phyloP scores from a whole-genome alignment of 331 rosid species.

The Rhamnella rubrinervis region DNA sequence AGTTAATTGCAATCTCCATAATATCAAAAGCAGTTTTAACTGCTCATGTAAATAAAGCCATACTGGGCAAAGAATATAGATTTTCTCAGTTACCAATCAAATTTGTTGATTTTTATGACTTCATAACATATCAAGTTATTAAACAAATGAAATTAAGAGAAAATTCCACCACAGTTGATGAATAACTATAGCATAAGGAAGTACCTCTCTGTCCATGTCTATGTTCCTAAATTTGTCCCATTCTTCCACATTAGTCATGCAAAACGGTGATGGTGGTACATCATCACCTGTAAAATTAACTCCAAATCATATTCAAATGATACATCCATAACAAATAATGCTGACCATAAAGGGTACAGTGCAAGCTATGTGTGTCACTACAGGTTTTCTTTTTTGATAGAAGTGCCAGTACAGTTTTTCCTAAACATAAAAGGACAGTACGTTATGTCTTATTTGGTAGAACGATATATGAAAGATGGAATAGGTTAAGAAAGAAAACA shows the following conservation, averaged over 20 bases:
- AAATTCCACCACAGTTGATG: background rate
- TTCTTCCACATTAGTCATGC: constrained; percentile 63
- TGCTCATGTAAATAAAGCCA: background rate
- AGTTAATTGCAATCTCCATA: no score
- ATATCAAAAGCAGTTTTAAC: background rate
- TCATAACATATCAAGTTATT: background rate
- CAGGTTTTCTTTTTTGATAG: no score
- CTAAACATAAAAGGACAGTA: no score
- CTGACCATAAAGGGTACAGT: background rate
- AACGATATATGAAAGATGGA: no score
- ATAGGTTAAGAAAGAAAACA: no score
- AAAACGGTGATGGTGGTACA: constrained; percentile 68
- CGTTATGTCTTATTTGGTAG: no score
- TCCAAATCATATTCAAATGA: constrained; percentile 14
- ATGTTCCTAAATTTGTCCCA: constrained; percentile 85
- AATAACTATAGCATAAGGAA: constrained; percentile 7
- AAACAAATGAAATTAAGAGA: background rate
- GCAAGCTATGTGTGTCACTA: background rate
- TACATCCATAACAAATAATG: constrained; percentile 7
- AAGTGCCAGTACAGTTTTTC: no score
- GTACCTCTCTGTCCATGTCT: constrained; percentile 91
- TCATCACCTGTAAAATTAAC: constrained; percentile 64
- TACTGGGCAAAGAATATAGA: background rate
- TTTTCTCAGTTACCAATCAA: background rate
- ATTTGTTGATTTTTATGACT: background rate